Conservation (phyloP, 768 basidiomycete species). For the Russula brevipes region DNA sequence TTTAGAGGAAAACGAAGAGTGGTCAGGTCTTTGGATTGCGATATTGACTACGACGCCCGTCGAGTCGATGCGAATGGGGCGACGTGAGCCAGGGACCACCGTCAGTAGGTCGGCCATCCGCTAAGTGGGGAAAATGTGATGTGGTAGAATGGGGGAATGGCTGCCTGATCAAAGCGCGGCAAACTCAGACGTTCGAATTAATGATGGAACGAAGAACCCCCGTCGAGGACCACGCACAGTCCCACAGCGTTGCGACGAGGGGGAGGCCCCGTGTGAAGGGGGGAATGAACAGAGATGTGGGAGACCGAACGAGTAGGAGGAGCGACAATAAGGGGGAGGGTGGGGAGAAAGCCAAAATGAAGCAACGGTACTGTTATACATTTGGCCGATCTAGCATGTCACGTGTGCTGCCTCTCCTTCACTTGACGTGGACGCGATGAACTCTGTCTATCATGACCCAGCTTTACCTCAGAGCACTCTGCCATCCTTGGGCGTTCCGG, state of each 20-base stretch:
- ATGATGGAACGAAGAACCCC: background rate
- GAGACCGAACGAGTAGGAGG: background rate
- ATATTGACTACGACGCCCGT: conserved; percentile 22
- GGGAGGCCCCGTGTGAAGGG: conserved; percentile 5
- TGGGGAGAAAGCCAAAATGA: background rate
- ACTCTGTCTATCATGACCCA: background rate
- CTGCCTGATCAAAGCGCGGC: background rate
- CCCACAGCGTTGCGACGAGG: background rate
- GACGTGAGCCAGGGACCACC: conserved; percentile 25
- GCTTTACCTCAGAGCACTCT: conserved; percentile 2
- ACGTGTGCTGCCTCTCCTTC: conserved; percentile 4
- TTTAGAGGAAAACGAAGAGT: conserved; percentile 18
- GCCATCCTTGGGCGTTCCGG: conserved; percentile 15
- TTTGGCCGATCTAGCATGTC: conserved; percentile 9
- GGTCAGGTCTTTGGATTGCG: conserved; percentile 10
- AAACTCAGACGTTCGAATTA: background rate
- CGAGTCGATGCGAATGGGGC: conserved; percentile 23
- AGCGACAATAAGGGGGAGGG: background rate
- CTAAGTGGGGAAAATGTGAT: background rate
- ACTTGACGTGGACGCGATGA: conserved; percentile 7
- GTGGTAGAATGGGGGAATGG: background rate
- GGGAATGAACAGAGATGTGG: background rate
- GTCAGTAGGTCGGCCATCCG: conserved; percentile 19
- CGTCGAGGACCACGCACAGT: background rate
- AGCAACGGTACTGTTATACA: background rate